Conservation (phyloP, 768 basidiomycete genomes). For the Piloderma croceum region DNA sequence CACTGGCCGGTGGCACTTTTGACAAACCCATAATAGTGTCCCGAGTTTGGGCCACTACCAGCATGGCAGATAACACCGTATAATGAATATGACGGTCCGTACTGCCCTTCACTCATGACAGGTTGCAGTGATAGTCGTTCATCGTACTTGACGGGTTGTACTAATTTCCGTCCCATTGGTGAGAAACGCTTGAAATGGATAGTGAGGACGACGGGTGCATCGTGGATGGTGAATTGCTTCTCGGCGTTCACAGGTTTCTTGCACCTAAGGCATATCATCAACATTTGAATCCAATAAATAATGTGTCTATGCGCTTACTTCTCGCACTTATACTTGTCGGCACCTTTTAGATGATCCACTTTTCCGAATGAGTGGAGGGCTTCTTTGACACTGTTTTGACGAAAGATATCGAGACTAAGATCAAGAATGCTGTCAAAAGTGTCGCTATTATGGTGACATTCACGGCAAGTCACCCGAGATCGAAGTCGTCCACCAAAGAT, state of each 20-base stretch:
- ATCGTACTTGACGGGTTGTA: slow-evolving; percentile 71
- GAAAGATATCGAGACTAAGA: slow-evolving; percentile 84
- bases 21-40: slow-evolving; percentile 90
- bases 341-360: slow-evolving; percentile 77
- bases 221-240: slow-evolving; percentile 84
- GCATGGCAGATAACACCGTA: slow-evolving; percentile 93
- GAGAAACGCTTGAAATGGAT: slow-evolving; percentile 95
- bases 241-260: slow-evolving; percentile 86
- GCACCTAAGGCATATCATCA: slow-evolving; percentile 50
- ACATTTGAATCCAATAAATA: neutral
- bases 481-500: slow-evolving; percentile 90
- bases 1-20: slow-evolving; percentile 65
- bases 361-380: slow-evolving; percentile 78
- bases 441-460: slow-evolving; percentile 85
- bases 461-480: slow-evolving; percentile 81
- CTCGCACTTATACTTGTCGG: slow-evolving; percentile 98
- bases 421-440: slow-evolving; percentile 95
- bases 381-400: slow-evolving; percentile 53
- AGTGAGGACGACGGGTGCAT: slow-evolving; percentile 83
- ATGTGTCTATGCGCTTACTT: slow-evolving; percentile 67
- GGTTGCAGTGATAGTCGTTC: slow-evolving; percentile 65
- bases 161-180: slow-evolving; percentile 83
- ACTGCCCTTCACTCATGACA: slow-evolving; percentile 79
- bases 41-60: slow-evolving; percentile 88
- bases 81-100: slow-evolving; percentile 74